These are phyloP conservation scores for Gaillardinia entomophila DNA, from an alignment of 805 yeast species.

Conservation along the genomic window DNA sequence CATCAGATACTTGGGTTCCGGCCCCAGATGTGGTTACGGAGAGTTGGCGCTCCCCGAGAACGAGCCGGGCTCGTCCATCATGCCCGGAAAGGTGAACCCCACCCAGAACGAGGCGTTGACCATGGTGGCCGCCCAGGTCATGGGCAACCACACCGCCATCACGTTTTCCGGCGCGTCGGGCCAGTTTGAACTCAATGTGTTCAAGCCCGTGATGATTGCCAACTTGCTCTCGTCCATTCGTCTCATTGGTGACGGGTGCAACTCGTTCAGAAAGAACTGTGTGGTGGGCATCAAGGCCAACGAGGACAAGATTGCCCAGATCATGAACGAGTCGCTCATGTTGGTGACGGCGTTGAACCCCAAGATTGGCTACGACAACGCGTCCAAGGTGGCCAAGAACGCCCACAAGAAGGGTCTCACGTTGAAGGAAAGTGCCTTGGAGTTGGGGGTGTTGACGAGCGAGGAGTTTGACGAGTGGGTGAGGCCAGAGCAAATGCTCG, in stretches of 20 bases:
- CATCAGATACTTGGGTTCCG: conserved; percentile 34
- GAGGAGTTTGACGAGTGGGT: conserved; percentile 36
- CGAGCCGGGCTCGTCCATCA: conserved; percentile 37
- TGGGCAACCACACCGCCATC: conserved; percentile 35
- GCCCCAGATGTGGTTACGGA: conserved; percentile 38
- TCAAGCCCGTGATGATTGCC: conserved; percentile 34
- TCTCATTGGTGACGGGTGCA: conserved; percentile 28
- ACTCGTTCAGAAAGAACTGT: conserved; percentile 31
- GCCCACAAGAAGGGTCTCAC: conserved; percentile 37
- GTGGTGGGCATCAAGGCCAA: conserved; percentile 34
- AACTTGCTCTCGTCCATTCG: conserved; percentile 31
- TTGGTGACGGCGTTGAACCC: conserved; percentile 38
- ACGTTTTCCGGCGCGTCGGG: conserved; percentile 37
- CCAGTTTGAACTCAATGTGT: conserved; percentile 35
- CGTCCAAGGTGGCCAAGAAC: conserved; percentile 35
- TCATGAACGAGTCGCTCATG: conserved; percentile 34
- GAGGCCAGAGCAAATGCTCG: conserved; percentile 35
- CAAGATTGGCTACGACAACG: conserved; percentile 34
- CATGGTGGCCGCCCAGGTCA: conserved; percentile 34
- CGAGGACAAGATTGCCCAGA: conserved; percentile 29
- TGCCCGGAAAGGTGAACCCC: conserved; percentile 39
- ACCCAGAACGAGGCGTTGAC: conserved; percentile 37
- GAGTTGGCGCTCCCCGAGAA: conserved; percentile 34
- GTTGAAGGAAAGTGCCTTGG: conserved; percentile 32
- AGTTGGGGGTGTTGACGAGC: conserved; percentile 25